These are phyloP conservation scores for Cladorrhinum samala DNA, from an alignment of 495 filamentous ascomycete genomes.

Conservation along the genomic window DNA sequence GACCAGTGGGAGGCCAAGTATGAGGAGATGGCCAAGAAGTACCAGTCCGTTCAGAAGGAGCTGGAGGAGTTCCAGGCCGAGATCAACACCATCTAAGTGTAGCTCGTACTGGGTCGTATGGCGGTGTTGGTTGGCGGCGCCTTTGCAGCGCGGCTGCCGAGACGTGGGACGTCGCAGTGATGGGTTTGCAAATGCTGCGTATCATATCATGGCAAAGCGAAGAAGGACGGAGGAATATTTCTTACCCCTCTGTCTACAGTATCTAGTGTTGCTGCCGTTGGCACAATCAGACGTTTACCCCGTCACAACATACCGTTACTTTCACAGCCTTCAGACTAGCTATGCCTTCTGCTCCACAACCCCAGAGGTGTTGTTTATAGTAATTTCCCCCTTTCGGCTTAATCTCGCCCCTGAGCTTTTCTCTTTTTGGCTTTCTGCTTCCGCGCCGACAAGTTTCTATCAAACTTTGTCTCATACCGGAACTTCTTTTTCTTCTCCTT, in stretches of 20 bases:
- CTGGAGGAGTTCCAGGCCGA: conserved; percentile 81
- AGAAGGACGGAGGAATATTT: conserved; percentile 4
- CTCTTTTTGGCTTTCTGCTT: conserved; percentile 62
- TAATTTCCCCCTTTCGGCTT: neutral
- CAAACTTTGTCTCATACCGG: conserved; percentile 76
- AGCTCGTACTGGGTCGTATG: neutral
- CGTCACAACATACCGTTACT: neutral
- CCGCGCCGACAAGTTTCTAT: conserved; percentile 58
- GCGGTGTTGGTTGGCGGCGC: conserved; percentile 4
- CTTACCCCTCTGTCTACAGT: conserved; percentile 5
- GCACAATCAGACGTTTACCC: conserved; percentile 7
- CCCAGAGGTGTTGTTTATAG: neutral
- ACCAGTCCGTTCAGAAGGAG: conserved; percentile 77
- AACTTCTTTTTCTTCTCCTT: conserved; percentile 85
- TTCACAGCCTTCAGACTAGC: no score
- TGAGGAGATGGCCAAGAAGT: conserved; percentile 91
- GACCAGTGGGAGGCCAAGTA: conserved; percentile 95
- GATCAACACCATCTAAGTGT: conserved; percentile 78
- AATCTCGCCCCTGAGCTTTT: conserved; percentile 11
- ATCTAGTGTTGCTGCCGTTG: conserved; percentile 3
- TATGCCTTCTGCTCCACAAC: neutral
- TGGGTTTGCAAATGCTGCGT: neutral
- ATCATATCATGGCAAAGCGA: neutral
- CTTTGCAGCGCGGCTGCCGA: neutral
- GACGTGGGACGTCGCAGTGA: conserved; percentile 5